A percentile compares a stretch with the other conserved stretches of the same genome.
Evolutionary conservation across 257 asterid genomes (phyloP).

Genomic region (Apocynum venetum): DNA sequence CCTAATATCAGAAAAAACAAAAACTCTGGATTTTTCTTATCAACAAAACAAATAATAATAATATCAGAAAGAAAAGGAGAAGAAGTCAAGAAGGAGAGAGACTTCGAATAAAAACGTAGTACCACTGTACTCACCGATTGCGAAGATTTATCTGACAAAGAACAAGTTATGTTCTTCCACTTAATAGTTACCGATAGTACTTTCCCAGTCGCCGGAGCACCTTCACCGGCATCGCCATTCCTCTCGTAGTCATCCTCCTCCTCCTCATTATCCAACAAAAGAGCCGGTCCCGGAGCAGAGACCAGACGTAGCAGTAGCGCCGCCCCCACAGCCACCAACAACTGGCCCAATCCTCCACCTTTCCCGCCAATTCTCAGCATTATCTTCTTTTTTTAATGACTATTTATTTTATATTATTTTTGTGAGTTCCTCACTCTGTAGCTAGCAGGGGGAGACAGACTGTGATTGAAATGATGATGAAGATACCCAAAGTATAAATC

Average conservation of each 20-base stretch:
- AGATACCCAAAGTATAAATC: not conserved
- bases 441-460: not conserved
- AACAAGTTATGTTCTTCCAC: constrained; percentile 77
- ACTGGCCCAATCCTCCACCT: constrained; percentile 74
- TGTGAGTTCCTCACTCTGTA: not conserved
- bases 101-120: not conserved
- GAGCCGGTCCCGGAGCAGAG: constrained; percentile 61
- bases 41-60: not conserved
- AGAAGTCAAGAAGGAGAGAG: no score
- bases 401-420: not conserved
- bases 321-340: constrained; percentile 81
- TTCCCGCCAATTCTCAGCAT: constrained; percentile 65
- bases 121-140: constrained; percentile 35
- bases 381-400: not conserved
- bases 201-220: constrained; percentile 44
- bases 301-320: constrained; percentile 74
- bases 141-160: constrained; percentile 68
- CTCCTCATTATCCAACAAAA: constrained; percentile 41
- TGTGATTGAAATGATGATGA: not conserved
- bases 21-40: not conserved
- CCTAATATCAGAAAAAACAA: not conserved
- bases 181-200: constrained; percentile 64
- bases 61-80: not conserved
- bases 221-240: constrained; percentile 17
- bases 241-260: constrained; percentile 17